A percentile compares a stretch with the other conserved stretches of the same genome.
Evolutionary conservation across 139 green algal genomes (phyloP).

Genomic region (Chlorella vulgaris): DNA sequence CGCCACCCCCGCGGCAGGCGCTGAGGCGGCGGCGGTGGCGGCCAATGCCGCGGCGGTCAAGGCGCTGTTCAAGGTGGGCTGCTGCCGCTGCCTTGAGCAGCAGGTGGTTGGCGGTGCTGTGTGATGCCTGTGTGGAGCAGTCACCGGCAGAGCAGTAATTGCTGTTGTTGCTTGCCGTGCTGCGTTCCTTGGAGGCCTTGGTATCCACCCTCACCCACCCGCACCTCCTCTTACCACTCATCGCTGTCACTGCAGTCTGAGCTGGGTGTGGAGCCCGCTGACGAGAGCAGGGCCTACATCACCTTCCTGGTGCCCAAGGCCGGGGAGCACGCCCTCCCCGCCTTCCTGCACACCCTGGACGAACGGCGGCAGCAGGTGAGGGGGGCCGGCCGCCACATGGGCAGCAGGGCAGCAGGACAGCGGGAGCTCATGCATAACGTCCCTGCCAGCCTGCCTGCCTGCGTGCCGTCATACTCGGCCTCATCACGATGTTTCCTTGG

Average conservation of each 20-base stretch:
- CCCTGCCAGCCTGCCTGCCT: background rate
- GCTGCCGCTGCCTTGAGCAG: no score
- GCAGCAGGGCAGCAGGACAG: background rate
- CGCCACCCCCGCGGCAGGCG: background rate
- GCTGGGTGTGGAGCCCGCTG: slow-evolving; percentile 58
- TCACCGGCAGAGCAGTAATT: background rate
- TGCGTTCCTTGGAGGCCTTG: no score
- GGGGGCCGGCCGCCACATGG: background rate
- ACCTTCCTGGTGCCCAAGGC: slow-evolving; percentile 67
- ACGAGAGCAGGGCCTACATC: slow-evolving; percentile 70
- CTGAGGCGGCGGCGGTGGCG: background rate
- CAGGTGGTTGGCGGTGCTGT: background rate
- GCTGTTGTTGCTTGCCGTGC: no score
- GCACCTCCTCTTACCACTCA: no score
- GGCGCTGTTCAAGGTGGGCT: slow-evolving; percentile 48
- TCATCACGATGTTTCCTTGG: no score
- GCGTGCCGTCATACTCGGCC: no score
- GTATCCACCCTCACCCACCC: no score
- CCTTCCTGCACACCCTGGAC: slow-evolving; percentile 70
- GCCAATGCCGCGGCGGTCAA: slow-evolving; percentile 46
- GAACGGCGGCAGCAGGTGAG: slow-evolving; percentile 24
- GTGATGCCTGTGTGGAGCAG: background rate
- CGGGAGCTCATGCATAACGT: background rate
- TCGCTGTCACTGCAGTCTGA: slow-evolving; percentile 31
- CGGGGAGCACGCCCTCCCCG: slow-evolving; percentile 57